phyloP scores from a whole-genome alignment of 23 red algal species.

The Gracilariopsis chorda region DNA sequence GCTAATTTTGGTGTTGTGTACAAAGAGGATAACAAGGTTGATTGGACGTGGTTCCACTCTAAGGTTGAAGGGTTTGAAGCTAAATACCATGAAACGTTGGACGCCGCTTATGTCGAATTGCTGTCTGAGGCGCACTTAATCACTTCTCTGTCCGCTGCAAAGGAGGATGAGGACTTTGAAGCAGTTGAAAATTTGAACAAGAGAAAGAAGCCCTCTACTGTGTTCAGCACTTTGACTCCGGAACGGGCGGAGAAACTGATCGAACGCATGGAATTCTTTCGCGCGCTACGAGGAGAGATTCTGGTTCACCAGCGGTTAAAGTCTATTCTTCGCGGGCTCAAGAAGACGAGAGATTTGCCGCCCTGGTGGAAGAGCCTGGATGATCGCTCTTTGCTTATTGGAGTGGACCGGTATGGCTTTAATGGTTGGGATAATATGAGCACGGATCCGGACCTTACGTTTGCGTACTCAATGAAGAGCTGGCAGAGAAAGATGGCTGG shows the following conservation, averaged over 20 bases:
- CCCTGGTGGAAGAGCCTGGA: conserved; percentile 84
- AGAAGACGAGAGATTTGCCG: conserved; percentile 78
- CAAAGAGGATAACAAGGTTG: conserved; percentile 38
- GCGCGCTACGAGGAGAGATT: conserved; percentile 67
- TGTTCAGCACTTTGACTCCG: conserved; percentile 57
- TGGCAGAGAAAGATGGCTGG: conserved; percentile 21
- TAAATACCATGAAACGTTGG: conserved; percentile 68
- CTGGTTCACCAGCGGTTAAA: conserved; percentile 46
- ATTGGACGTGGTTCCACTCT: conserved; percentile 79
- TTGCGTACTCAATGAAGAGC: conserved; percentile 26
- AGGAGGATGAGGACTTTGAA: conserved; percentile 67
- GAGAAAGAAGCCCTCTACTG: conserved; percentile 40
- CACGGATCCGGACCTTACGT: conserved; percentile 79
- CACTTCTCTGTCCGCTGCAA: conserved; percentile 33
- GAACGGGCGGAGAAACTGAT: conserved; percentile 71
- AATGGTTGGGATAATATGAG: conserved; percentile 73
- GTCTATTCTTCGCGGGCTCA: conserved; percentile 36
- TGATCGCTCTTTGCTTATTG: conserved; percentile 79
- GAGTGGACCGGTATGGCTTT: conserved; percentile 90
- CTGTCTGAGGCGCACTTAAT: conserved; percentile 77
- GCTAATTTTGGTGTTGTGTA: conserved; percentile 66
- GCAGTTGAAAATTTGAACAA: conserved; percentile 35
- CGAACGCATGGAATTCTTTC: conserved; percentile 83
- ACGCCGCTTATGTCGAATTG: conserved; percentile 63
- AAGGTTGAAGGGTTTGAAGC: conserved; percentile 43